Evolutionary conservation across 140 eudicot genomes (phyloP).

Genomic region (Erigeron philadelphicus): DNA sequence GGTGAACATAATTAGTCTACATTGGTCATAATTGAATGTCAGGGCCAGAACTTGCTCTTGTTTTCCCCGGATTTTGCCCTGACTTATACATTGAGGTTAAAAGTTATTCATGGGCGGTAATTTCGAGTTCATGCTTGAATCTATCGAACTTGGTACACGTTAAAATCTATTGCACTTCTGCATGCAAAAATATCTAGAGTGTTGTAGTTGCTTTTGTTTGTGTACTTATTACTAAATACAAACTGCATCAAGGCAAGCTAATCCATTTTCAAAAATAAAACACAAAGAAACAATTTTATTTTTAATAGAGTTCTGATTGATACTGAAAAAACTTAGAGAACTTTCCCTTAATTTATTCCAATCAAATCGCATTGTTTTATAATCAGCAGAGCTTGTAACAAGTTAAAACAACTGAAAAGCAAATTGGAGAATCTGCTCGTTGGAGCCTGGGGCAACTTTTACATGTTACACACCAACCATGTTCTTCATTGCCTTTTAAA

Average conservation of each 20-base stretch:
- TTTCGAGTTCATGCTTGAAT: constrained; percentile 7
- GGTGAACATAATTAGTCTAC: constrained; percentile 4
- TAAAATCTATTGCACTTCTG: constrained; percentile 1
- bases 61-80: not conserved
- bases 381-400: not conserved
- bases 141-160: constrained; percentile 8
- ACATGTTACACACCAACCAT: not conserved
- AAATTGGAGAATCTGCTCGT: not conserved
- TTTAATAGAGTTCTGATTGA: not conserved
- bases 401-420: not conserved
- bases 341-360: not conserved
- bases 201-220: constrained; percentile 8
- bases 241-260: not conserved
- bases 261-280: constrained; percentile 7
- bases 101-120: constrained; percentile 1
- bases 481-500: not conserved
- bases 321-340: not conserved
- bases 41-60: not conserved
- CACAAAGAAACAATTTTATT: too few species aligned
- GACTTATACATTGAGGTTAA: not conserved
- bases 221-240: not conserved
- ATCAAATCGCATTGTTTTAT: not conserved
- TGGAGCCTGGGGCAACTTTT: not conserved
- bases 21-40: constrained; percentile 8
- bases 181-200: constrained; percentile 6